A percentile compares a stretch with the other conserved stretches of the same genome.
phyloP scores from a whole-genome alignment of 148 eudicot species.

The Cornus suecica region DNA sequence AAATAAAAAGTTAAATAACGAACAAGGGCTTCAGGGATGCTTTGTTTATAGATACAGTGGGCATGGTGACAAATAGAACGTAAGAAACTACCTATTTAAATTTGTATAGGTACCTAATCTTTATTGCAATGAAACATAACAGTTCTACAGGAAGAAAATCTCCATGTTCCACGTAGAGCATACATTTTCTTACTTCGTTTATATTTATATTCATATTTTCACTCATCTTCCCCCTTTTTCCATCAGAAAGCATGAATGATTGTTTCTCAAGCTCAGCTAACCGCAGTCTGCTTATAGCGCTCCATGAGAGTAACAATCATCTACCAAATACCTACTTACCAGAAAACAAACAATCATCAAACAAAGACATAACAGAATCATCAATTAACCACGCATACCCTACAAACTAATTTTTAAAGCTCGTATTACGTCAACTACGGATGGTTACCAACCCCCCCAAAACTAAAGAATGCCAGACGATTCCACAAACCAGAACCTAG shows the following conservation, averaged over 20 bases:
- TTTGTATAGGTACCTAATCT: background rate
- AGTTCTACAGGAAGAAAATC: too few relatives aligned
- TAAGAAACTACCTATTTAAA: background rate
- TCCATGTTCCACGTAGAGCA: too few relatives aligned
- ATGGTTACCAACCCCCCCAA: background rate
- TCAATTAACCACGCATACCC: background rate
- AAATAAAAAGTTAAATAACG: too few relatives aligned
- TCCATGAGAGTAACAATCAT: background rate
- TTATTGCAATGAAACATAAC: too few relatives aligned
- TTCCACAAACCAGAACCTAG: background rate
- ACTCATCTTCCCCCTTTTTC: too few relatives aligned
- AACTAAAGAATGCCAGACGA: background rate
- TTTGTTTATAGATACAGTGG: background rate
- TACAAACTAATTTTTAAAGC: background rate
- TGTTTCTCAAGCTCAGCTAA: background rate
- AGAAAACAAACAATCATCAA: too few relatives aligned
- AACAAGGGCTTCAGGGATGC: background rate
- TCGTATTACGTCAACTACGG: background rate
- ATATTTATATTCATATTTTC: too few relatives aligned
- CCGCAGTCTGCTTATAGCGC: background rate
- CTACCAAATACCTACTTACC: too few relatives aligned
- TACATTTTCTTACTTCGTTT: too few relatives aligned
- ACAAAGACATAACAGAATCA: background rate
- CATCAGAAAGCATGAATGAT: too few relatives aligned
- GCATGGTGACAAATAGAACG: background rate